Percentiles rank a stretch among this genome's conserved stretches.
Conservation (phyloP, 257 asterid species). For the Craterostigma plantagineum region DNA sequence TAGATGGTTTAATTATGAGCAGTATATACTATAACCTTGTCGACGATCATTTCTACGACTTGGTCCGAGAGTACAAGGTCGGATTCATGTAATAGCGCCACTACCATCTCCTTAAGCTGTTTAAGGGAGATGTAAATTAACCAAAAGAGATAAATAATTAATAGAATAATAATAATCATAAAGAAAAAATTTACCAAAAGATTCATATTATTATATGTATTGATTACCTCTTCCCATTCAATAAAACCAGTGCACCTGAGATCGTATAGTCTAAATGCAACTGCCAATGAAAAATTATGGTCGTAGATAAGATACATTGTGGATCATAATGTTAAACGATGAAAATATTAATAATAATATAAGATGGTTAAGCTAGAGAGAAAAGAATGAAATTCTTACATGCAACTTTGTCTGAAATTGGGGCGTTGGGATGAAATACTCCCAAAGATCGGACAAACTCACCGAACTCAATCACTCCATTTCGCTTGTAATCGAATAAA, state of each 20-base stretch:
- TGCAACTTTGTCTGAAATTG: slow-evolving; percentile 34
- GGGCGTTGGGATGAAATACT: slow-evolving; percentile 69
- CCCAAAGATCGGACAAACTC: slow-evolving; percentile 75
- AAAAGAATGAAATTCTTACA: too few species aligned
- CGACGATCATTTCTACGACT: slow-evolving; percentile 48
- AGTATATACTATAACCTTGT: slow-evolving; percentile 34
- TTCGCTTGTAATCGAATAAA: slow-evolving; percentile 54
- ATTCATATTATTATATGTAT: background rate
- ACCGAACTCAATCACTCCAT: slow-evolving; percentile 80
- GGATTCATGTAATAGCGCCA: slow-evolving; percentile 71
- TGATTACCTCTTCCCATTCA: slow-evolving; percentile 69
- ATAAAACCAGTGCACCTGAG: slow-evolving; percentile 64
- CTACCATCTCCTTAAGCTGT: slow-evolving; percentile 83
- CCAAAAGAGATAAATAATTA: background rate
- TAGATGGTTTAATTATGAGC: background rate
- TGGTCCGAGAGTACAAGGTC: slow-evolving; percentile 77
- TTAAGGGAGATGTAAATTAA: slow-evolving; percentile 2
- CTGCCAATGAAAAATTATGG: too few species aligned
- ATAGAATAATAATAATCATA: background rate
- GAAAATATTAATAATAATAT: too few species aligned
- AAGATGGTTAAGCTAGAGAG: too few species aligned
- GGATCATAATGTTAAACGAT: too few species aligned
- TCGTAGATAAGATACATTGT: too few species aligned
- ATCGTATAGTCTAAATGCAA: slow-evolving; percentile 75
- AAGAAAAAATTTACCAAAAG: background rate